Evolutionary conservation across 208 protist species (phyloP).

Genomic region (Trichomonas gallinae): DNA sequence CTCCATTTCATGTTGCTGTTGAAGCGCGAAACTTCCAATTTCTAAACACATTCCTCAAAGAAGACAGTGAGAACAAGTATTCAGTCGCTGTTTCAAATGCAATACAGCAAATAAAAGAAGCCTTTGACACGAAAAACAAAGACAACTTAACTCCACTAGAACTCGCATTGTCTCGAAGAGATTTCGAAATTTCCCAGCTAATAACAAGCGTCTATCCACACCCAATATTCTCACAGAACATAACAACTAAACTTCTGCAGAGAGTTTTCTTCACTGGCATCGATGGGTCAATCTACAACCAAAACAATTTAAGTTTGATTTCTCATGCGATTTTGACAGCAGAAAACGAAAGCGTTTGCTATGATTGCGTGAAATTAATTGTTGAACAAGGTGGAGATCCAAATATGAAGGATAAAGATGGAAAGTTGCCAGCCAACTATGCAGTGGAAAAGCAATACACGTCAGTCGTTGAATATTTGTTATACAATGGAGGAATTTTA

Average conservation of each 20-base stretch:
- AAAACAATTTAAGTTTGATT: not conserved
- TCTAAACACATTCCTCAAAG: not conserved
- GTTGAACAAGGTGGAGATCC: not conserved
- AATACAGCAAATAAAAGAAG: not conserved
- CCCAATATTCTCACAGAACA: not conserved
- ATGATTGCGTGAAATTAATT: not conserved
- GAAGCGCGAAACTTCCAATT: not conserved
- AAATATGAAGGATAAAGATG: not conserved
- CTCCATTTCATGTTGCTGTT: not conserved
- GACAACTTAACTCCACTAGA: not conserved
- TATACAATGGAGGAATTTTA: not conserved
- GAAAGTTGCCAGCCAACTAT: not conserved
- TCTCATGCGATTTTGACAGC: not conserved
- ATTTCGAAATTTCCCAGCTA: not conserved
- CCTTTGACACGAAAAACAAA: not conserved
- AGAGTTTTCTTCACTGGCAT: not conserved
- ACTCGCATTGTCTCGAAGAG: not conserved
- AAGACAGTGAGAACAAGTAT: not conserved
- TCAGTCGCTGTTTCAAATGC: not conserved
- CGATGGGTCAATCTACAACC: not conserved
- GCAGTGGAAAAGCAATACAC: not conserved
- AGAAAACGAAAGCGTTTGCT: not conserved
- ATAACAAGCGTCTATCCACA: not conserved
- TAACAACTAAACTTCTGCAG: not conserved
- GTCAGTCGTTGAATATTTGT: not conserved